phyloP scores from a whole-genome alignment of 352 stramenopile species.

The Pythium sukuiense region DNA sequence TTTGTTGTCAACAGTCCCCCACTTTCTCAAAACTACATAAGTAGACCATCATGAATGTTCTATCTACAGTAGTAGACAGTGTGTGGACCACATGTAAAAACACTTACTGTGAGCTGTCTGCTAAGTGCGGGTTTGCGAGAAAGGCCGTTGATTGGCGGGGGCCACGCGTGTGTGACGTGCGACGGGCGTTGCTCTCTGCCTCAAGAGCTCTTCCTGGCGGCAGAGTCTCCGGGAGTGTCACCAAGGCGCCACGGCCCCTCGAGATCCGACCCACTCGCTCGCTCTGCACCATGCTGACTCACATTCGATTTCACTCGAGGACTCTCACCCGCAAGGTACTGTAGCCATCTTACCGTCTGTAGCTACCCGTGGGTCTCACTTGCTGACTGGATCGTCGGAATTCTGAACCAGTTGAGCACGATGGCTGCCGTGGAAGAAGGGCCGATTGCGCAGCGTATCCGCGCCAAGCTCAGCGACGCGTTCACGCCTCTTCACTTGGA shows the following conservation, averaged over 20 bases:
- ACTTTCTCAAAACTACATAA: background rate
- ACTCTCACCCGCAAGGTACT: slow-evolving; percentile 14
- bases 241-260: background rate
- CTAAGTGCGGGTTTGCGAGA: background rate
- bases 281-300: slow-evolving; percentile 11
- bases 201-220: background rate
- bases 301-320: slow-evolving; percentile 20
- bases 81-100: background rate
- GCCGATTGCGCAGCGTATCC: slow-evolving; percentile 61
- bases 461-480: slow-evolving; percentile 56
- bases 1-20: slow-evolving; percentile 1
- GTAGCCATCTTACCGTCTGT: background rate
- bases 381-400: background rate
- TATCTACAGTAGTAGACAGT: no score
- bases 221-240: no score
- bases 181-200: background rate
- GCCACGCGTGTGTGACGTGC: background rate
- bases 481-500: slow-evolving; percentile 76
- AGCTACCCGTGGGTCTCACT: no score
- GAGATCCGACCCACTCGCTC: background rate
- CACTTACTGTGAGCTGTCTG: no score
- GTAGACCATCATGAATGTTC: background rate
- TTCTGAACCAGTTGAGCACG: slow-evolving; percentile 29
- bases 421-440: slow-evolving; percentile 29
- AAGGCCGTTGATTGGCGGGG: background rate